Evolutionary conservation across 768 basidiomycete species (phyloP), one percentile per base, ranked within the genome.

Genomic region (Lactarius hengduanensis): DNA sequence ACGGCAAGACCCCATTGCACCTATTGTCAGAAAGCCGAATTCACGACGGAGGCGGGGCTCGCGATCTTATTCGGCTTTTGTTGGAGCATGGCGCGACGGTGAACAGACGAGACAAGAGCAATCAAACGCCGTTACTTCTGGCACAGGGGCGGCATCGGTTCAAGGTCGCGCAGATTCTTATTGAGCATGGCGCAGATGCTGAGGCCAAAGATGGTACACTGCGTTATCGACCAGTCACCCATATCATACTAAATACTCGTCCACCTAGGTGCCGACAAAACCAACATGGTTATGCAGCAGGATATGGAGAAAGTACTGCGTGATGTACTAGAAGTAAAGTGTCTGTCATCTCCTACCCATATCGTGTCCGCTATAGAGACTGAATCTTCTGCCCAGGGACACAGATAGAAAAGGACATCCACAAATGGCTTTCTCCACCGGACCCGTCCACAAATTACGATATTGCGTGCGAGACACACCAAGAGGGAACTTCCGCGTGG

Each of bases 21-120:
- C 0, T 36, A 36, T 1, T 36, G 10, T 36, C 38, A 0, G 38
- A 40, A 40, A 0, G 0, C 13, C 0, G 4, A 1, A 5, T 40
- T 1, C 1, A 15, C 38, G 2, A 38, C 11, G 15, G 5, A 13
- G 3, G 3, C 38, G 3, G 6, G 0, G 38, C 5, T 40, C 7
- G 36, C 36, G 36, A 36, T 36, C 26, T 1, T 8, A 8, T 8
- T 4, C 36, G 10, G 36, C 9, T 36, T 6, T 36, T 36, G 9
- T 8, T 36, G 2, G 36, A 36, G 36, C 11, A 36, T 2, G 36
- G 36, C 36, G 36, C 36, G 11, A 11, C 11, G 11, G 9, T 0
- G 10, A 34, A 34, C 34, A 34, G 1, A 34, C 34, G 0, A 34
- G 36, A 36, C 36, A 2, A 11, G 36, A 2, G 3, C 2, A 36